Percentiles rank a stretch among this genome's conserved stretches.
These are phyloP conservation scores for Agroathelia rolfsii DNA, from an alignment of 1,284 basidiomycete species.

Conservation along the genomic window DNA sequence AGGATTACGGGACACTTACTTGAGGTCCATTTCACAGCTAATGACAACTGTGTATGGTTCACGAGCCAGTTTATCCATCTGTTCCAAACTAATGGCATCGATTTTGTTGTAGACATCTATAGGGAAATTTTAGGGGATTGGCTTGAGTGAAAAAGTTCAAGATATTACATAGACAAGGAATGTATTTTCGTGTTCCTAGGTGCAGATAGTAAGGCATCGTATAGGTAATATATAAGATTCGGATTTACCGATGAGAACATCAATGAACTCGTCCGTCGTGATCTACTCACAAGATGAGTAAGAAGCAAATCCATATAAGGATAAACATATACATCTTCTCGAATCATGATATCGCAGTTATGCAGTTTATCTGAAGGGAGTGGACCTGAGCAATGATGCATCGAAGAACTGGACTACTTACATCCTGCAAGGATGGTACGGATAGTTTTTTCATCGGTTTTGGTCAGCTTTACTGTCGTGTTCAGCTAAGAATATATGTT, in stretches of 20 bases:
- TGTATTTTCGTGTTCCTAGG: slow-evolving; percentile 84
- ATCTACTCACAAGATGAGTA: slow-evolving; percentile 42
- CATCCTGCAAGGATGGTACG: slow-evolving; percentile 84
- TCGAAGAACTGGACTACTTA: slow-evolving; percentile 24
- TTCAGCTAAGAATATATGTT: slow-evolving; percentile 49
- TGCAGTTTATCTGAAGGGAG: slow-evolving; percentile 62
- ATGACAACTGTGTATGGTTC: slow-evolving; percentile 88
- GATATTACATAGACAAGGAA: slow-evolving; percentile 70
- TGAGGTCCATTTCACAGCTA: slow-evolving; percentile 87
- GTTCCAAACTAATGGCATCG: slow-evolving; percentile 82
- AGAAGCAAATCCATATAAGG: slow-evolving; percentile 5
- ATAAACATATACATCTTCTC: slow-evolving; percentile 71
- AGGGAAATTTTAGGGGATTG: slow-evolving; percentile 2
- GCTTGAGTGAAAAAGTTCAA: slow-evolving; percentile 8
- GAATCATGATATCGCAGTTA: slow-evolving; percentile 94
- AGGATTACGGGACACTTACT: slow-evolving; percentile 32
- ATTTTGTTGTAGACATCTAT: slow-evolving; percentile 94
- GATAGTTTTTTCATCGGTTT: slow-evolving; percentile 92
- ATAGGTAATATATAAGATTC: slow-evolving; percentile 1
- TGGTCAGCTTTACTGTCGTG: slow-evolving; percentile 85
- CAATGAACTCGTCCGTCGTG: slow-evolving; percentile 94
- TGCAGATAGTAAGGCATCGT: slow-evolving; percentile 7
- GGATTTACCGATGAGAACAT: slow-evolving; percentile 76
- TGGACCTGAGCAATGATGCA: slow-evolving; percentile 3
- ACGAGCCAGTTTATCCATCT: slow-evolving; percentile 78